A percentile compares a stretch with the other conserved stretches of the same genome.
phyloP scores from a whole-genome alignment of 2,329 filamentous ascomycete genomes.

The Didymella keratinophila region DNA sequence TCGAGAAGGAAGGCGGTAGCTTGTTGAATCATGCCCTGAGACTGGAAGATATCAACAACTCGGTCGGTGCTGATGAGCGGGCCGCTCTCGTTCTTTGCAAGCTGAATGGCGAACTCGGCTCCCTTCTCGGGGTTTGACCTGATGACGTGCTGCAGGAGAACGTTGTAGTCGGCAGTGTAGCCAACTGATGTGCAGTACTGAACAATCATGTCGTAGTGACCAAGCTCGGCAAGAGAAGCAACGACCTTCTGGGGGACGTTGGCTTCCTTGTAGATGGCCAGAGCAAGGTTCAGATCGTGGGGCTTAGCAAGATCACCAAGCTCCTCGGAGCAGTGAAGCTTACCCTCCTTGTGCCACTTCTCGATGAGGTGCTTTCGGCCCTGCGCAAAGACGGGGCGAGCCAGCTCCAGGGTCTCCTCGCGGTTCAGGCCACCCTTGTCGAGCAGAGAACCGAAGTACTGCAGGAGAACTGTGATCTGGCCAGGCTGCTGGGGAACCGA shows the following conservation, averaged over 20 bases:
- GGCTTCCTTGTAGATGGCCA: conserved; percentile 89
- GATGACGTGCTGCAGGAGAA: conserved; percentile 82
- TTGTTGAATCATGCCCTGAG: conserved; percentile 96
- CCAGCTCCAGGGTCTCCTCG: conserved; percentile 92
- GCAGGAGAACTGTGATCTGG: conserved; percentile 91
- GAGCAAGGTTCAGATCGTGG: conserved; percentile 86
- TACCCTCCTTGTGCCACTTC: conserved; percentile 97
- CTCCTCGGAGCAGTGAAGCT: conserved; percentile 95
- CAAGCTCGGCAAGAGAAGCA: conserved; percentile 91
- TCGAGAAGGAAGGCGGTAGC: conserved; percentile 98
- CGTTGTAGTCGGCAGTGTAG: conserved; percentile 95
- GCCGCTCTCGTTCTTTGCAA: conserved; percentile 88
- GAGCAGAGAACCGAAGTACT: conserved; percentile 96
- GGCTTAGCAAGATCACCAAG: conserved; percentile 91
- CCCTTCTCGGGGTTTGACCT: conserved; percentile 92
- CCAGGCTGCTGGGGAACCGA: conserved; percentile 79
- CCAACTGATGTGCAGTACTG: conserved; percentile 85
- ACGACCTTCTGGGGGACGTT: conserved; percentile 94
- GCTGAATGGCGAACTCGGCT: conserved; percentile 89
- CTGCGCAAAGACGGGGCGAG: conserved; percentile 89
- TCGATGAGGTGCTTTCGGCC: conserved; percentile 95
- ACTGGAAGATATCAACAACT: conserved; percentile 97
- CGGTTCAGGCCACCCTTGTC: conserved; percentile 94
- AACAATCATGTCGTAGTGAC: conserved; percentile 96
- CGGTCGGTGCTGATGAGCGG: conserved; percentile 91